Evolutionary conservation across 2,329 filamentous ascomycete genomes (phyloP), one percentile per base, ranked within the genome.

Genomic region (Septoria linicola): DNA sequence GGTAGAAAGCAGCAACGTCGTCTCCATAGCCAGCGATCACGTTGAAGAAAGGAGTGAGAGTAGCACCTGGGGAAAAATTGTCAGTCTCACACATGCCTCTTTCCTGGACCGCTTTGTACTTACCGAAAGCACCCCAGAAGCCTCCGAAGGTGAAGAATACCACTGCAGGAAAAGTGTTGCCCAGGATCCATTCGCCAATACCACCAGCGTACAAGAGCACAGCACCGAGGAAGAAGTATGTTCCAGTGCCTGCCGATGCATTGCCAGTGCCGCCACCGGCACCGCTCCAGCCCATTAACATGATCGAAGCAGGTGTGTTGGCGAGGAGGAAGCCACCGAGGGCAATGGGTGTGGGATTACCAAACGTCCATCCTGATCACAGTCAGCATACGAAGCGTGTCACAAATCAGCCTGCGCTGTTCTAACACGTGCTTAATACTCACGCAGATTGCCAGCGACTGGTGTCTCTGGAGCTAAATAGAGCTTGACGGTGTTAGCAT

Each of bases 101-200:
- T n/a, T n/a, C n/a, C n/a, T n/a, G n/a, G n/a, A n/a, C n/a, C n/a
- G n/a, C n/a, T n/a, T n/a, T n/a, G n/a, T n/a, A n/a, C n/a, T n/a
- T n/a, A 13, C 43, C 43, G 27, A 49, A 42, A 23, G 72, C 68
- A 17, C 78, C 68, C 76, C 76, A 80, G 65, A 77, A 80, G 11
- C 73, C 76, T 67, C 72, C 72, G 47, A 79, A 80, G 17, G 74
- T 76, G 36, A 70, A 72, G 62, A 78, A 81, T 44, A 76, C 70
- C 5, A 78, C 76, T 42, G 75, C 78, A 0, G 77, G 75, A 53
- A 80, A 80, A 0, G 77, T 80, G 62, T 80, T 80, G 34, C 78
- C 78, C 17, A 80, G 66, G 43, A 80, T 71, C 72, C 27, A 30
- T 20, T 59, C 57, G 11, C 51, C 54, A 16, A 59, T 41, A 8